Percentiles rank a stretch among this genome's conserved stretches.
Evolutionary conservation across 2,329 filamentous ascomycete species (phyloP).

Genomic region (Trichoderma koningiopsis): DNA sequence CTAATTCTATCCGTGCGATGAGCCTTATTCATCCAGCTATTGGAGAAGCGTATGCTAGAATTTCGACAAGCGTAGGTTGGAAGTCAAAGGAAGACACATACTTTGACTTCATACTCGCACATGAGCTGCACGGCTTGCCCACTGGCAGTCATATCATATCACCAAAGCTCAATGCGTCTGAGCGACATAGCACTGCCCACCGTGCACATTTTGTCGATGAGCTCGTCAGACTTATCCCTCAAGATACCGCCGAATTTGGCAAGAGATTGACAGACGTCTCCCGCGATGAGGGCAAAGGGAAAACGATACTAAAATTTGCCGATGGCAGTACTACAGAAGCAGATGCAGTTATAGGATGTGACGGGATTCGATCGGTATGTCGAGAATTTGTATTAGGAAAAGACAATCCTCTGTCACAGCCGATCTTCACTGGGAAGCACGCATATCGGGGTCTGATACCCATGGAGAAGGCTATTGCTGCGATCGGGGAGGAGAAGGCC

Average conservation of each 20-base stretch:
- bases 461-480: conserved; percentile 16
- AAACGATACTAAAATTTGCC: conserved; percentile 20
- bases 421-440: conserved; percentile 6
- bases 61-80: conserved; percentile 30
- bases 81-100: conserved; percentile 27
- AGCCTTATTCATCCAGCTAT: conserved; percentile 51
- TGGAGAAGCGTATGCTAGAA: conserved; percentile 45
- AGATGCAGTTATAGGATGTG: conserved; percentile 32
- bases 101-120: conserved; percentile 28
- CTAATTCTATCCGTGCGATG: conserved; percentile 59
- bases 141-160: conserved; percentile 24
- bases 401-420: conserved; percentile 1
- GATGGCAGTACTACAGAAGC: conserved; percentile 28
- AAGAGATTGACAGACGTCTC: conserved; percentile 21
- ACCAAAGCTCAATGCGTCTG: conserved; percentile 5
- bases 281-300: conserved; percentile 9
- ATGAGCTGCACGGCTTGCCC: conserved; percentile 26
- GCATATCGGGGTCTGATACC: conserved; percentile 17
- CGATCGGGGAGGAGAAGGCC: conserved; percentile 12
- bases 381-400: conserved; percentile 9
- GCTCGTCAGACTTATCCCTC: conserved; percentile 25
- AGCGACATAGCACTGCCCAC: conserved; percentile 21
- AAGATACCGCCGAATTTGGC: conserved; percentile 21
- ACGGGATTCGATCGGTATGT: conserved; percentile 30
- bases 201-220: conserved; percentile 28